Percentiles rank a stretch among this genome's conserved stretches.
These are phyloP conservation scores for Sarocladiaceae sp. DNA, from an alignment of 2,329 filamentous ascomycete genomes.

Conservation along the genomic window DNA sequence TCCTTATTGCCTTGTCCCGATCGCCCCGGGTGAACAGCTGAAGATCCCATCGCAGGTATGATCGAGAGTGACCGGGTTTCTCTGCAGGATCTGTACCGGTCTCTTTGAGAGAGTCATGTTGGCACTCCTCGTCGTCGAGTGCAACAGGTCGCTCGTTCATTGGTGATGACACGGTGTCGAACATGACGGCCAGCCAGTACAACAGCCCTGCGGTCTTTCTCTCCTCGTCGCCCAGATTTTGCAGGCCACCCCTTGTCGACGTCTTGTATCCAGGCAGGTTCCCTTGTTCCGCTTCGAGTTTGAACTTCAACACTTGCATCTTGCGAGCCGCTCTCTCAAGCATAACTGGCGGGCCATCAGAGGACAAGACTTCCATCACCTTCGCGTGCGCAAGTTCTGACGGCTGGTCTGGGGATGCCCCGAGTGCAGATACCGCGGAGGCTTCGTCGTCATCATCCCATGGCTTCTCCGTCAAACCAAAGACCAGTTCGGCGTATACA, in stretches of 20 bases:
- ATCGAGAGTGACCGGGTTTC: slow-evolving; percentile 10
- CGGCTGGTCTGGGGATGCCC: slow-evolving; percentile 14
- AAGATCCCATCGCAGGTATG: slow-evolving; percentile 21
- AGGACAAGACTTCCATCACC: slow-evolving; percentile 22
- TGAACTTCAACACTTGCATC: slow-evolving; percentile 30
- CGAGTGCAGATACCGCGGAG: neutral
- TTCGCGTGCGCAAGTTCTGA: slow-evolving; percentile 15
- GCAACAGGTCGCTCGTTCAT: slow-evolving; percentile 37
- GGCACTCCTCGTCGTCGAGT: slow-evolving; percentile 33
- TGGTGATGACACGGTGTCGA: slow-evolving; percentile 49
- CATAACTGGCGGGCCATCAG: slow-evolving; percentile 22
- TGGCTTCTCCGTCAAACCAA: slow-evolving; percentile 32
- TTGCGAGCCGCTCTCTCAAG: slow-evolving; percentile 32
- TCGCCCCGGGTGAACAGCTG: slow-evolving; percentile 27
- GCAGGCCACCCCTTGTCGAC: neutral
- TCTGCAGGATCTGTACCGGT: neutral
- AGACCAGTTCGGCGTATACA: slow-evolving; percentile 33
- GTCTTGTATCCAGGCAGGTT: neutral
- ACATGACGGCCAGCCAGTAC: slow-evolving; percentile 56
- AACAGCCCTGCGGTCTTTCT: slow-evolving; percentile 43
- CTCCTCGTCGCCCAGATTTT: slow-evolving; percentile 15
- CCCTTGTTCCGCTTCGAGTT: slow-evolving; percentile 21
- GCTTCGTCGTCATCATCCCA: slow-evolving; percentile 15
- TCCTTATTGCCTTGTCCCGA: slow-evolving; percentile 12
- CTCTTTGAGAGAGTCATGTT: slow-evolving; percentile 23